These are phyloP conservation scores for Triadica sebifera DNA, from an alignment of 345 rosid species.

Conservation along the genomic window DNA sequence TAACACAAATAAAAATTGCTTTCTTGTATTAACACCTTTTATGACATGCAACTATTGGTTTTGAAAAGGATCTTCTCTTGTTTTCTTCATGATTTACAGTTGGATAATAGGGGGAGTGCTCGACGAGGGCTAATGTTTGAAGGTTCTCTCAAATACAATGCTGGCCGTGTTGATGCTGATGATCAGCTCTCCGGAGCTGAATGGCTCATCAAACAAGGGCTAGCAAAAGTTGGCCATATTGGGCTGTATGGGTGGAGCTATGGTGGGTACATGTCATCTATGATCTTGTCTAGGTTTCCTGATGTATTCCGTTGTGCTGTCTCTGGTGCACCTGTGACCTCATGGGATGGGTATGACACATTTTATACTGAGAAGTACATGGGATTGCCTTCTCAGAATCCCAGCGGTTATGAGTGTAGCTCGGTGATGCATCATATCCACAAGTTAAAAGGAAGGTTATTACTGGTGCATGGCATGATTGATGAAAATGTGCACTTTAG, in stretches of 20 bases:
- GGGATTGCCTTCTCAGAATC: constrained; percentile 65
- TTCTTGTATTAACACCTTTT: not conserved
- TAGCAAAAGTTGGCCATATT: constrained; percentile 62
- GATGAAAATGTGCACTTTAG: constrained; percentile 96
- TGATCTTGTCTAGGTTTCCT: constrained; percentile 59
- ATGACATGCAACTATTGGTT: not conserved
- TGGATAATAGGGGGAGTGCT: constrained; percentile 89
- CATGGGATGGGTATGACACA: constrained; percentile 96
- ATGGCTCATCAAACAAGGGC: constrained; percentile 80
- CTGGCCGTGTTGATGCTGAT: constrained; percentile 63
- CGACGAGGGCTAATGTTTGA: constrained; percentile 90
- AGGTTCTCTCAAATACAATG: constrained; percentile 55
- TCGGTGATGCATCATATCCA: constrained; percentile 73
- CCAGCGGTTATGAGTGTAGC: constrained; percentile 44
- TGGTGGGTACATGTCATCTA: constrained; percentile 91
- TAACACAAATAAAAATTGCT: not conserved
- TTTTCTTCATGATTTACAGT: constrained; percentile 40
- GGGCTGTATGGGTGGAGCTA: constrained; percentile 93
- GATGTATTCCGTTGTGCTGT: constrained; percentile 69
- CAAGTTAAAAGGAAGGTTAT: constrained; percentile 59
- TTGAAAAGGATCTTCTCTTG: not conserved
- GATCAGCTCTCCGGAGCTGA: constrained; percentile 83
- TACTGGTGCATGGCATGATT: constrained; percentile 90
- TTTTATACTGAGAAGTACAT: constrained; percentile 94
- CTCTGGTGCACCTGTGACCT: constrained; percentile 88